Evolutionary conservation across 495 filamentous ascomycete species (phyloP), one percentile per base, ranked within the genome.

Genomic region (Durotheca rogersii): DNA sequence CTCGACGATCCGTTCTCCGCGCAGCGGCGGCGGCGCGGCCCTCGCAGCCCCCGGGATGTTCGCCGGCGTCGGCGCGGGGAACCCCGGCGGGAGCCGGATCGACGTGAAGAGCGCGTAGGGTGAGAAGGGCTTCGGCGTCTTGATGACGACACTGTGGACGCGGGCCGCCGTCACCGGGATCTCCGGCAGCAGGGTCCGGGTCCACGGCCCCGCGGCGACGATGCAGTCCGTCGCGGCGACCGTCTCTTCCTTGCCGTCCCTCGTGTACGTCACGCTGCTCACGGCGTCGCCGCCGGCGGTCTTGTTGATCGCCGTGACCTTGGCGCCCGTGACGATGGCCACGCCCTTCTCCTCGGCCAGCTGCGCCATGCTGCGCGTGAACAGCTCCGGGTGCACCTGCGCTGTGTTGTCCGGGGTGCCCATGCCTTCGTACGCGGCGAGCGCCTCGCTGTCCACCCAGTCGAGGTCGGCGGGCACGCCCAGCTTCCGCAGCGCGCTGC

Each of bases 331-430:
- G 7, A 84, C 69, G 18, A 93, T 76, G 21, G 80, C 77, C 12
- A 76, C 85, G 7, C 89, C 89, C 47, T 77, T 79, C 44, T 91
- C 86, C 47, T 82, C 74, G 6, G 89, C 87, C 11, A 95, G 72
- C 35, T 79, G 75, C 2, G 87, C 85, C 72, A 95, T 90, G 1
- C 82, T 80, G 1, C 81, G 88, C 2, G 89, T 93, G 55, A 95
- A 95, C 10, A 84, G 79, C 59, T 87, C 88, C 3, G 89, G 89
- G 65, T 95, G 90, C 3, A 95, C 89, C 65, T 95, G 89, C 6
- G 89, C 90, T 1, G 89, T 94, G 32, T 72, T 64, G 9, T 68
- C 63, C 11, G 66, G 64, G 3, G 55, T 60, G n/a, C 86, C 86
- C 83, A 94, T 90, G 47, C 77, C 79, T 40, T 87, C 82, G 58